Base-by-base conservation (phyloP, 2,329 filamentous ascomycete genomes). In the Fusarium mundagurra region DNA sequence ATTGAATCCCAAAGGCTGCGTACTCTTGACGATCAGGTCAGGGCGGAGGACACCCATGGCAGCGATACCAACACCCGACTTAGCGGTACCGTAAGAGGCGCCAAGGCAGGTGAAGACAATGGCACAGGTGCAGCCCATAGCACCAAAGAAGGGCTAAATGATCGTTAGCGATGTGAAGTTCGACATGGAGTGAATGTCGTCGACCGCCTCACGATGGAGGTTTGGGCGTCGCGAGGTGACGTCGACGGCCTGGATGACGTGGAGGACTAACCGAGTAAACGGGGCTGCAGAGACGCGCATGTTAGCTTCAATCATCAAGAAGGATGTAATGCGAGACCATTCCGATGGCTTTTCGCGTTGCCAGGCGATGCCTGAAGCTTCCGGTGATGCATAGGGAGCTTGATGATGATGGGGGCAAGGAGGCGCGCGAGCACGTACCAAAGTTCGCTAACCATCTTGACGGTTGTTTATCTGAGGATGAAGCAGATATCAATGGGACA, bases 11-110 rank as follows among this genome's bases (percentile, higher is more conserved):
- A 54, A 72, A 43, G 62, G 72, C 69, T 57, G 78, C 95, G 82
- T 92, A 98, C 96, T 98, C 93, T 98, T 98, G 85, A 99, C 96
- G 85, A 98, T 98, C 86, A 98, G 88, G 85, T 99, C 96, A 84
- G 96, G 96, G 85, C 96, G 91, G 80, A 99, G 91, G 81, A 98
- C 96, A 93, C 95, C 96, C 93, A 98, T 98, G 80, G 95, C 94
- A 78, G 94, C 94, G 83, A 99, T 98, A 90, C 96, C 96, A 80
- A 98, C 96, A 88, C 96, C 96, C 82, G 96, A 97, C 91, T 99
- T 99, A 84, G 96, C 96, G 79, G 96, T 99, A 86, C 96, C 96
- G 87, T 98, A 99, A 79, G 96, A 95, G 82, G 96, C 96, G 84
- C 96, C 95, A 80, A 98, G 92, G 86, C 94, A 97, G 84, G 95